Percentiles rank a stretch among this genome's conserved stretches.
Evolutionary conservation across 2,329 filamentous ascomycete species (phyloP).

Genomic region (Ophiostoma quercus): DNA sequence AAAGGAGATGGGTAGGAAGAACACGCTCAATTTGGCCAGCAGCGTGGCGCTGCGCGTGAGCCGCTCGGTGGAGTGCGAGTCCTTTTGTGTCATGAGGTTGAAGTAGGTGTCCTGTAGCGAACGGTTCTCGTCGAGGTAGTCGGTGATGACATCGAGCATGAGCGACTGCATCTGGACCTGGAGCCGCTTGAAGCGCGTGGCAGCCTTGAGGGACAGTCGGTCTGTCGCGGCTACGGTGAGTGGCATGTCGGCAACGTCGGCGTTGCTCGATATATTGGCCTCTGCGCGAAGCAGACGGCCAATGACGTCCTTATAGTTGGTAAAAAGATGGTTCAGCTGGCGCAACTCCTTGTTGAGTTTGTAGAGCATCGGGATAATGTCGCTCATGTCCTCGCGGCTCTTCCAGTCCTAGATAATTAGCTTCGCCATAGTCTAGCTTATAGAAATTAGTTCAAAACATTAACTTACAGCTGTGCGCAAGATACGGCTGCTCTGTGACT

Average conservation of each 20-base stretch:
- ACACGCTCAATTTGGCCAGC: constrained; percentile 67
- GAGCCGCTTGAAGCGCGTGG: constrained; percentile 54
- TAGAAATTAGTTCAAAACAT: background rate
- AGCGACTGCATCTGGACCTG: constrained; percentile 55
- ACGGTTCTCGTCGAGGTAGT: constrained; percentile 64
- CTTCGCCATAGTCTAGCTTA: too few species aligned
- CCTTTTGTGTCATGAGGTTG: constrained; percentile 70
- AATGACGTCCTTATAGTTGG: constrained; percentile 56
- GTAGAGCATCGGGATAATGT: constrained; percentile 55
- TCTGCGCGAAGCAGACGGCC: constrained; percentile 49
- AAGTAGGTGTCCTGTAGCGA: constrained; percentile 70
- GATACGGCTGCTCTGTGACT: background rate
- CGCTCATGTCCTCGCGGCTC: constrained; percentile 38
- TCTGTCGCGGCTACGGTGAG: constrained; percentile 25
- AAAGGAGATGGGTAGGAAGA: constrained; percentile 69
- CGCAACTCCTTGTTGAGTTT: constrained; percentile 56
- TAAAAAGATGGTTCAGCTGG: constrained; percentile 55
- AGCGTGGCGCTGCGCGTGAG: constrained; percentile 67
- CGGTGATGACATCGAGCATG: constrained; percentile 57
- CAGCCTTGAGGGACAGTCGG: constrained; percentile 42
- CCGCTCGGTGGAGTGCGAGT: constrained; percentile 65
- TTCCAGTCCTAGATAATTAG: constrained; percentile 15
- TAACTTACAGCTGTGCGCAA: constrained; percentile 14
- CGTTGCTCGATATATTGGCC: constrained; percentile 18
- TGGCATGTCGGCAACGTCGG: background rate